Base-by-base conservation (phyloP, 2,329 filamentous ascomycete genomes). In the Ascocoryne sarcoides region DNA sequence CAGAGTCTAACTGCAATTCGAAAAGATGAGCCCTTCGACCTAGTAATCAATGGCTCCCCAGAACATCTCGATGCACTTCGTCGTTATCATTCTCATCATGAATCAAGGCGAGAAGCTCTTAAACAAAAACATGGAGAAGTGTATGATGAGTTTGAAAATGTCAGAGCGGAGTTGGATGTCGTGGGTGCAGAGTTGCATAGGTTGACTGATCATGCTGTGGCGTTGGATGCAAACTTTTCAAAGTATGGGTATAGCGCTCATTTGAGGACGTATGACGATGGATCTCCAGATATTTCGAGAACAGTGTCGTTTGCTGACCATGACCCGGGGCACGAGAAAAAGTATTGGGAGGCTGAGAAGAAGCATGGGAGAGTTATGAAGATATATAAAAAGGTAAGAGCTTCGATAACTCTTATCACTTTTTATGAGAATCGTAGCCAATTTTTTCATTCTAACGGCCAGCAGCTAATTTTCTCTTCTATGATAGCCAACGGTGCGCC, bases 181-280 rank as follows among this genome's bases (percentile, higher is more conserved):
- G 62, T 79, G n/a, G 65, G 64, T 9, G 48, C 53, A 2, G 74
- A 80, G 55, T 59, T 81, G 4, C 46, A 48, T 37, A 63, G 67
- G 45, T 60, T 79, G 37, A 69, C 65, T 2, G 67, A 70, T 42
- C 71, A 76, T 50, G 65, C 69, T 3, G 67, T 74, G n/a, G 53
- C 69, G 14, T 60, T 81, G 16, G 72, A 75, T 50, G 73, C 74
- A 23, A 80, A 73, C 53, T 81, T 81, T 54, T 68, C 67, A 40
- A 75, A 75, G 52, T 82, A 76, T 60, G 77, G 78, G 1, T 82
- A 79, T 53, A 67, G 66, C 36, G 75, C 75, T 19, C 68, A 73
- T 55, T 59, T 81, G 38, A 63, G 75, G 40, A 71, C 68, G 39
- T 71, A 63, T 49, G 60, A 65, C 39, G 46, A 53, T n/a, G 44